Percentiles rank a stretch among this genome's conserved stretches.
These are phyloP conservation scores for Picea glauca DNA, from an alignment of 75 land plant genomes.

Conservation along the genomic window DNA sequence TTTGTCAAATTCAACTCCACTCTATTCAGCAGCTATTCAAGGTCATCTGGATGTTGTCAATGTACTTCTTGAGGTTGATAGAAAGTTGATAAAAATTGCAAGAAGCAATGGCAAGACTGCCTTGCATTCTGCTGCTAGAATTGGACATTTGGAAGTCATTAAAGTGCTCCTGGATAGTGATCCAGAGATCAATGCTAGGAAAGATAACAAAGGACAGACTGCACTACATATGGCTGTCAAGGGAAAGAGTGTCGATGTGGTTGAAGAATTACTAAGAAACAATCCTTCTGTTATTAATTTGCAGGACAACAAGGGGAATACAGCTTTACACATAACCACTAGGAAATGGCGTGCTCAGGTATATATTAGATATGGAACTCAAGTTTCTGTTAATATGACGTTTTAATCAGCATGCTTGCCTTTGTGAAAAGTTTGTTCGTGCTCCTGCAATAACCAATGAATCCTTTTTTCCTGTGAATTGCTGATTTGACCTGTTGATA, in stretches of 20 bases:
- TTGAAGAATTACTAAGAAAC: conserved; percentile 40
- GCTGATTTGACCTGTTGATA: not conserved
- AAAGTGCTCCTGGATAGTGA: conserved; percentile 42
- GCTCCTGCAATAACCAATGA: not conserved
- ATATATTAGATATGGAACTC: not conserved
- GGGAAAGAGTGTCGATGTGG: conserved; percentile 53
- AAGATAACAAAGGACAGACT: conserved; percentile 74
- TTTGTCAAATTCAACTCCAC: conserved; percentile 52
- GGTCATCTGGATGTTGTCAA: conserved; percentile 55
- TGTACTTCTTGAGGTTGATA: conserved; percentile 44
- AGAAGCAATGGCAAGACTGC: conserved; percentile 67
- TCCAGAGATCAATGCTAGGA: conserved; percentile 27
- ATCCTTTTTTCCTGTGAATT: not conserved
- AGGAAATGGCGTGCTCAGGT: conserved; percentile 66
- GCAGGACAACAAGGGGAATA: conserved; percentile 58
- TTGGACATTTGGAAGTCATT: conserved; percentile 55
- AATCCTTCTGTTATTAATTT: conserved; percentile 41
- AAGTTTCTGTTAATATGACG: no score
- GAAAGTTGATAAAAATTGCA: conserved; percentile 39
- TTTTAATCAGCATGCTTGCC: not conserved
- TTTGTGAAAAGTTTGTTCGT: not conserved
- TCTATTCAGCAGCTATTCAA: conserved; percentile 61
- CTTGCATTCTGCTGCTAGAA: conserved; percentile 58
- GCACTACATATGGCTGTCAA: conserved; percentile 81
- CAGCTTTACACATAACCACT: conserved; percentile 60